Base-by-base conservation (phyloP, 1,139 yeast genomes). In the Candida tunisiensis region DNA sequence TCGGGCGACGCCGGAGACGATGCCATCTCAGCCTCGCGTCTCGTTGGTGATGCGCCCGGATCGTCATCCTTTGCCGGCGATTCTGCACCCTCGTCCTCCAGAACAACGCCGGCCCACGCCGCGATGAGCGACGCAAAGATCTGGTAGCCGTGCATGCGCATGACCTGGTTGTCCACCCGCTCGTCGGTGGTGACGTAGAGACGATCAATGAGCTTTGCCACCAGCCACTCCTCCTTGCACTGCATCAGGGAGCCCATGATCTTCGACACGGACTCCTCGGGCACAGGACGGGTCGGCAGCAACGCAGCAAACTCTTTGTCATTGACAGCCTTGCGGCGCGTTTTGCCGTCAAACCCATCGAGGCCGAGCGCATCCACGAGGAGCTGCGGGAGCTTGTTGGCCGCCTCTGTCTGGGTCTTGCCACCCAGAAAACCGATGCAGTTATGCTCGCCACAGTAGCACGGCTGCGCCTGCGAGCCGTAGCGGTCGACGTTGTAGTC, bases 341-440 rank as follows among this genome's bases (percentile, higher is more conserved):
- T 68, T 66, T 43, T 75, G 72, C 38, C 62, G 31, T 55, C 57
- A 2, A 69, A 63, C n/a, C 63, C 55, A 14, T 71, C 66, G 6
- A 85, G 74, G 7, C 93, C 94, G 26, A 88, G 60, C 0, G 94
- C 95, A 34, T 79, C 93, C 8, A 91, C 71, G 21, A 78, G 64
- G 19, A 73, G 68, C 38, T 80, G 91, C 1, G 96, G 94, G 30
- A 88, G 60, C 35, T 80, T 57, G 25, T 79, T 63, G 3, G 88
- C 85, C 16, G 88, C 80, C 41, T 80, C 92, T 2, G 96, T 83
- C 55, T 88, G 96, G 3, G 93, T 83, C 51, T 83, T 85, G 25
- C 98, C 96, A 37, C 98, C 98, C 60, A 88, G 69, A 36, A 78
- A 73, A 18, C 94, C 93, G 25, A 82, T 64, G 62, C 98, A 88